Base-by-base conservation (phyloP, 371 early-diverging fungal species). In the Chytridium lagenaria region DNA sequence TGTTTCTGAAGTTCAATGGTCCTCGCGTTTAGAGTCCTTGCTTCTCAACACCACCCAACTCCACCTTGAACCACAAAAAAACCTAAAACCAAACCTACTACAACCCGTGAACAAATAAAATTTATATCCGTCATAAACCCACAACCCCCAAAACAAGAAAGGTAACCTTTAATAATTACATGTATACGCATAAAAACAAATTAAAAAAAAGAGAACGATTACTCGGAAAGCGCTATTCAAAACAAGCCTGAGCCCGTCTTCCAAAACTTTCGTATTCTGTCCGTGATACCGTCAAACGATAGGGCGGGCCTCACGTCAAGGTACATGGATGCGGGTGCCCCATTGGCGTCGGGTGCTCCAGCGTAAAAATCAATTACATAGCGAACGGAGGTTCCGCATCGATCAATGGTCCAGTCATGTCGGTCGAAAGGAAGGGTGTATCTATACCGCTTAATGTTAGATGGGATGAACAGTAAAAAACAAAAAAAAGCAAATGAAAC, bases 401-500 rank as follows among this genome's bases (percentile, higher is more conserved):
- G 88, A 80, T 97, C 97, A 0, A 98, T 92, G 1, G 89, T 89
- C 98, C 98, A 98, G 82, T 98, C 98, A 74, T 98, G 98, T 0
- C 98, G 89, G 77, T 98, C 98, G 80, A 98, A 98, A 1, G 98
- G 97, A 57, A 83, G 83, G 12, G 44, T 44, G 69, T 30, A 33
- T 51, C 30, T 70, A n/a, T n/a, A n/a, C n/a, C n/a, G n/a, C n/a
- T n/a, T n/a, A n/a, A n/a, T n/a, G n/a, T n/a, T n/a, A n/a, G n/a
- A n/a, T n/a, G n/a, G n/a, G n/a, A n/a, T n/a, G n/a, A n/a, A n/a
- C n/a, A n/a, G n/a, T n/a, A n/a, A n/a, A n/a, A n/a, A n/a, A n/a
- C n/a, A n/a, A n/a, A n/a, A n/a, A n/a, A n/a, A n/a, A n/a, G n/a
- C n/a, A n/a, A n/a, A n/a, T n/a, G n/a, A n/a, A n/a, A n/a, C n/a